Evolutionary conservation across 495 filamentous ascomycete species (phyloP).

Genomic region (Aspergillus affinis): DNA sequence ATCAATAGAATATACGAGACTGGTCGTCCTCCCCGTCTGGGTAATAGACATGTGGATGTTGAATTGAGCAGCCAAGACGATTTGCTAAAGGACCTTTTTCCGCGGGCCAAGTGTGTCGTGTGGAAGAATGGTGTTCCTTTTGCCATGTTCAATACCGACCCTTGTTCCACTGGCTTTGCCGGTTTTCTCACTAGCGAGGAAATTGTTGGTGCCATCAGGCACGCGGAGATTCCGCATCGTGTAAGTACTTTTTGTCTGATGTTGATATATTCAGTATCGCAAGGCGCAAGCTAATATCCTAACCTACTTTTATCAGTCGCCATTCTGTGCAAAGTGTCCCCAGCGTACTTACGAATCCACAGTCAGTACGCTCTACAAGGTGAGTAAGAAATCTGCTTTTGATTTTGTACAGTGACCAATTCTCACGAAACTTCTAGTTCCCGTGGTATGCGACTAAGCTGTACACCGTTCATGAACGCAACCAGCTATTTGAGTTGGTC

Average conservation of each 20-base stretch:
- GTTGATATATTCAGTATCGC: background rate
- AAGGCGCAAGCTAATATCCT: conserved; percentile 15
- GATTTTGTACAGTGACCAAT: background rate
- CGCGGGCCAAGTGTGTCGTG: conserved; percentile 58
- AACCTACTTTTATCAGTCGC: conserved; percentile 47
- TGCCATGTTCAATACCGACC: conserved; percentile 40
- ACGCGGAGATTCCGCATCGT: conserved; percentile 64
- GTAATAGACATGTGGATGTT: conserved; percentile 63
- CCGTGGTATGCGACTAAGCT: conserved; percentile 65
- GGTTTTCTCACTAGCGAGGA: conserved; percentile 72
- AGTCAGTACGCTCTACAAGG: conserved; percentile 73
- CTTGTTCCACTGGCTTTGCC: conserved; percentile 65
- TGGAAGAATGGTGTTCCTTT: conserved; percentile 56
- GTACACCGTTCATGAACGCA: conserved; percentile 65
- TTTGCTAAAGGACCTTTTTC: conserved; percentile 69
- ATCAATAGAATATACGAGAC: conserved; percentile 44
- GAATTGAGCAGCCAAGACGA: conserved; percentile 57
- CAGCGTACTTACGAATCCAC: conserved; percentile 75
- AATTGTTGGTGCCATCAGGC: conserved; percentile 62
- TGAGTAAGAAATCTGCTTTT: conserved; percentile 21
- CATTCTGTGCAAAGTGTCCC: conserved; percentile 61
- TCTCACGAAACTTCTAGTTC: conserved; percentile 39
- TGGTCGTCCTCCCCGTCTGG: conserved; percentile 56
- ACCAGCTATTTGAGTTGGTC: conserved; percentile 53
- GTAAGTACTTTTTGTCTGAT: conserved; percentile 46